Evolutionary conservation across 2,329 filamentous ascomycete genomes (phyloP).

Genomic region (Myriosclerotinia curreyana): DNA sequence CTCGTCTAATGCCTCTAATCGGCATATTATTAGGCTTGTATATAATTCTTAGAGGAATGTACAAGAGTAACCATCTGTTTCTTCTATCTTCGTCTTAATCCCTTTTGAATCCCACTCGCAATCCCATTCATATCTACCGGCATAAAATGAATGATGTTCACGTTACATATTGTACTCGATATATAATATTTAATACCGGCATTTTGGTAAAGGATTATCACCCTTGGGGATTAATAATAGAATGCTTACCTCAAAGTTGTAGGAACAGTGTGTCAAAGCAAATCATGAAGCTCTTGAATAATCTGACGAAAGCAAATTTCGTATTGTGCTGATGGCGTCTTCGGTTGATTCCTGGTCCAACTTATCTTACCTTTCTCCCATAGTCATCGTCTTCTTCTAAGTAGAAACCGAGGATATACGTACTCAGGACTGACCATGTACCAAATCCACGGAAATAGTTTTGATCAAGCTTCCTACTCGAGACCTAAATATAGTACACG

Average conservation of each 20-base stretch:
- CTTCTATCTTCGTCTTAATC: not conserved
- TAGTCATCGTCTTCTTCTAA: not conserved
- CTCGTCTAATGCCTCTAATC: not conserved
- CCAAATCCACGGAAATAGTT: no score
- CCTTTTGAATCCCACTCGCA: not conserved
- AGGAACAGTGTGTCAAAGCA: not conserved
- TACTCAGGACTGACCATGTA: no score
- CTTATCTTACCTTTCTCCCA: not conserved
- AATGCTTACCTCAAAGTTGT: not conserved
- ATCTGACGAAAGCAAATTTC: not conserved
- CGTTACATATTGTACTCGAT: not conserved
- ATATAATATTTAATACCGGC: not conserved
- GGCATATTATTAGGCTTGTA: not conserved
- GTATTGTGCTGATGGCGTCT: not conserved
- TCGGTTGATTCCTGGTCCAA: not conserved
- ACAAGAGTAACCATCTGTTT: not conserved
- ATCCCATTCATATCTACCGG: not conserved
- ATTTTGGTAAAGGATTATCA: not conserved
- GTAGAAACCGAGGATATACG: no score
- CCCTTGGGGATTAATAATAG: no score
- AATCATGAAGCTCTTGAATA: not conserved
- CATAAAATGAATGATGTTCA: not conserved
- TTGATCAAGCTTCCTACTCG: no score
- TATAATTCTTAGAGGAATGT: not conserved
- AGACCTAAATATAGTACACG: no score